A percentile compares a stretch with the other conserved stretches of the same genome.
phyloP scores from a whole-genome alignment of 305 asterid species.

The Ruellia speciosa region DNA sequence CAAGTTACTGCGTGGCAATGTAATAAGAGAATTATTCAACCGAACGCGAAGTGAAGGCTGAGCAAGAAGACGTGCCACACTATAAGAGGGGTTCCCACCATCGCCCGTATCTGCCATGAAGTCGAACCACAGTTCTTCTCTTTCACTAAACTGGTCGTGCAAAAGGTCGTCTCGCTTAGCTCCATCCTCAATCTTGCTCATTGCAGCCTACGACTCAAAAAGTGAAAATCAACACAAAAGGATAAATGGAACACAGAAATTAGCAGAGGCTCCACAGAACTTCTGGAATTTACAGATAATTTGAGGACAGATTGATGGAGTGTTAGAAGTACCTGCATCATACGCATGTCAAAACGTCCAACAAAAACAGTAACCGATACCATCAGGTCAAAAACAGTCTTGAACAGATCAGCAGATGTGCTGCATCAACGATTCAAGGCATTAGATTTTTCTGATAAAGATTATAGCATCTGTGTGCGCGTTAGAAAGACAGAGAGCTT shows the following conservation, averaged over 20 bases:
- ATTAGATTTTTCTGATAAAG: no score
- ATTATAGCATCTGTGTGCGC: not conserved
- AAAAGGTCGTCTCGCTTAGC: constrained; percentile 72
- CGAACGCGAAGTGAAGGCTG: constrained; percentile 67
- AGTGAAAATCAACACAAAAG: no score
- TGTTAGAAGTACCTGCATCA: constrained; percentile 77
- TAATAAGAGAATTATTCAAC: constrained; percentile 38
- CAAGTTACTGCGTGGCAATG: constrained; percentile 75
- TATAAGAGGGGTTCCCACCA: constrained; percentile 93
- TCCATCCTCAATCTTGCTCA: constrained; percentile 80
- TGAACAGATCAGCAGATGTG: constrained; percentile 95
- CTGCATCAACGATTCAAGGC: no score
- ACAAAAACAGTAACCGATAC: constrained; percentile 97
- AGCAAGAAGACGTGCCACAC: constrained; percentile 94
- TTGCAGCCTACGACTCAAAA: constrained; percentile 99
- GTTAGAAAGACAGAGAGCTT: constrained; percentile 20
- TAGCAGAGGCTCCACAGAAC: no score
- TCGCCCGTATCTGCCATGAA: constrained; percentile 99
- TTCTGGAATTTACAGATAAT: no score
- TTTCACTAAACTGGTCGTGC: constrained; percentile 75
- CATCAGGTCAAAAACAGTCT: constrained; percentile 94
- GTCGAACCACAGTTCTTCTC: constrained; percentile 93
- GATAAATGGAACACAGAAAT: no score
- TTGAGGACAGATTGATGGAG: no score
- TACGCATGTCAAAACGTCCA: constrained; percentile 99